These are phyloP conservation scores for Boletellus ananiceps DNA, from an alignment of 768 basidiomycete species.

Conservation along the genomic window DNA sequence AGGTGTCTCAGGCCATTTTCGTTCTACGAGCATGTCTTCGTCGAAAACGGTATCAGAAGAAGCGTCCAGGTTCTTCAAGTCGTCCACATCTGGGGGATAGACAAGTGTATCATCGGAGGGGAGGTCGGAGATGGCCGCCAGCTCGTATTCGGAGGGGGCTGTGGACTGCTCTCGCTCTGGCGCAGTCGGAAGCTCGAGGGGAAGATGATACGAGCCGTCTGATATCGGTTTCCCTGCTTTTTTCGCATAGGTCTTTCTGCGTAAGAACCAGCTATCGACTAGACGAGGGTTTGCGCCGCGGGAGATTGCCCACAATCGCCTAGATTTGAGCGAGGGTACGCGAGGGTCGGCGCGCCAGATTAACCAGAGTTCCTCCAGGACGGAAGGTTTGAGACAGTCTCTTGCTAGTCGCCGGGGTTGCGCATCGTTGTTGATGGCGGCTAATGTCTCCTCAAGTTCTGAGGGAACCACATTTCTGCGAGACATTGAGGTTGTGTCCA, in stretches of 20 bases:
- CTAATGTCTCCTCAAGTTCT: neutral
- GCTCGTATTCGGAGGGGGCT: conserved; percentile 2
- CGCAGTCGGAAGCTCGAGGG: conserved; percentile 1
- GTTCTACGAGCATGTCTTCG: neutral
- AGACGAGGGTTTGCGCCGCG: conserved; percentile 17
- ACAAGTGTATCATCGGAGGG: conserved; percentile 24
- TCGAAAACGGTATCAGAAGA: conserved; percentile 25
- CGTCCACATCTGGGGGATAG: conserved; percentile 5
- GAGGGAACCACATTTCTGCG: conserved; percentile 3
- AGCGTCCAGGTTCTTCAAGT: conserved; percentile 9
- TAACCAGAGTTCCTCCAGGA: conserved; percentile 26
- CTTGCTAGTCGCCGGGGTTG: conserved; percentile 4
- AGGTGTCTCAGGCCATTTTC: neutral
- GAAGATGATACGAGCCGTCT: conserved; percentile 21
- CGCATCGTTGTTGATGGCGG: neutral
- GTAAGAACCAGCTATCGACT: conserved; percentile 26
- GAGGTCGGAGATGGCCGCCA: neutral
- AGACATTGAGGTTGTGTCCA: conserved; percentile 9
- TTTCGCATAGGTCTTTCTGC: conserved; percentile 24
- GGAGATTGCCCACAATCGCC: conserved; percentile 24
- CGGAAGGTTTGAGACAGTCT: conserved; percentile 10
- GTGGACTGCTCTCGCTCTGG: conserved; percentile 13
- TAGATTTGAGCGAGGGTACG: conserved; percentile 26
- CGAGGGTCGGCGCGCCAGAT: conserved; percentile 29
- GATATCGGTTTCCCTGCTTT: conserved; percentile 17